Base-by-base conservation (phyloP, 2,329 filamentous ascomycete species). In the Monosporascus sp. region DNA sequence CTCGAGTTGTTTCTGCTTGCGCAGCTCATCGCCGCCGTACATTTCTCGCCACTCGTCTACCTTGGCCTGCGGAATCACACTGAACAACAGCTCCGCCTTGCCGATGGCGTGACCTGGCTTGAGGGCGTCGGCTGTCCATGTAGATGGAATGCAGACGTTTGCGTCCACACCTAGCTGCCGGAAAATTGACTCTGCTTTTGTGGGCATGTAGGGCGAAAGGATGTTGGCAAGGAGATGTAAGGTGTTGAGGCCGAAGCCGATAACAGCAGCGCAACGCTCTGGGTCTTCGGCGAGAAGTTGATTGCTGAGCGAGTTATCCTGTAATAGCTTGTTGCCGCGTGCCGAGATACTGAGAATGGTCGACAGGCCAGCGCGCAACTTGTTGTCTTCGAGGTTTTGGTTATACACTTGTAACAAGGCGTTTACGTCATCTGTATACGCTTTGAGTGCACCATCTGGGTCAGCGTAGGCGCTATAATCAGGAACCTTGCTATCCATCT, bases 161-260 rank as follows among this genome's bases (percentile, higher is more conserved):
- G 81, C 72, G 54, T 69, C 58, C 51, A 82, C 68, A 47, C 86
- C 82, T 27, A 97, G 81, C 74, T 97, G 93, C 57, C 81, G 72
- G 59, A 90, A 82, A 61, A 97, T 96, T 34, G 83, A 83, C 54
- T 79, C 79, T 3, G 88, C 79, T 8, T 88, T 92, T n/a, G 80
- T 80, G 41, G 90, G 91, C 78, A 97, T 89, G 73, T 93, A 97
- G 0, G 92, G 92, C 50, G 84, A 83, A 52, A 92, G 81, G 44
- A 96, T 74, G 51, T 83, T 85, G 22, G 91, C 89, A 47, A 96
- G 79, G 34, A 97, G 84, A 65, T 93, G 84, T 51, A 93, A 84
- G 58, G 92, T 82, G 73, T 95, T 95, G 55, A 96, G 77, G 1
- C 87, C 89, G n/a, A 91, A 76, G 51, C 89, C 88, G 51, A 96